Conservation (phyloP, 2,329 filamentous ascomycete species). For the Sclerotiophoma versabilis region DNA sequence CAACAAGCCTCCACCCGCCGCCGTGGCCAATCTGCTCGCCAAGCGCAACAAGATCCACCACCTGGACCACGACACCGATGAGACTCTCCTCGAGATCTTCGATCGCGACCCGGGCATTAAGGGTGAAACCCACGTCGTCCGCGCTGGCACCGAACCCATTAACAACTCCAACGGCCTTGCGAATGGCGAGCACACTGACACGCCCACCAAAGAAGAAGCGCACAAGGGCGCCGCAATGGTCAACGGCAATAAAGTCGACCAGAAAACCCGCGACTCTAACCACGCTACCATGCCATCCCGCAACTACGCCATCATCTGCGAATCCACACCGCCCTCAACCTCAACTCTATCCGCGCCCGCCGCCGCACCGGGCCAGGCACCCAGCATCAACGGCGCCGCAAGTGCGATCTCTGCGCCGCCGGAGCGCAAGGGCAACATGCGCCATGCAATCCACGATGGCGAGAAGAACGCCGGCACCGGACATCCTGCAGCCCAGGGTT, state of each 20-base stretch:
- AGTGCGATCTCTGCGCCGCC: constrained; percentile 36
- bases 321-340: constrained; percentile 50
- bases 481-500: constrained; percentile 71
- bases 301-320: constrained; percentile 70
- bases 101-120: constrained; percentile 62
- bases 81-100: constrained; percentile 69
- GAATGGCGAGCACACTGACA: constrained; percentile 25
- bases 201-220: constrained; percentile 16
- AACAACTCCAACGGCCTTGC: constrained; percentile 25
- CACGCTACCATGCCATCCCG: constrained; percentile 81
- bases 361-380: constrained; percentile 31
- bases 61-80: constrained; percentile 67
- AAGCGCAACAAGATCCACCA: constrained; percentile 71
- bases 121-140: constrained; percentile 32
- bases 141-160: constrained; percentile 22
- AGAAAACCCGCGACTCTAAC: constrained; percentile 75
- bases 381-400: constrained; percentile 38
- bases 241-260: constrained; percentile 38
- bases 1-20: constrained; percentile 70
- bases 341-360: constrained; percentile 26
- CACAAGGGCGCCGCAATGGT: constrained; percentile 22
- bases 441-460: constrained; percentile 75
- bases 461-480: constrained; percentile 79
- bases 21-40: constrained; percentile 70
- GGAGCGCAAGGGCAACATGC: constrained; percentile 62